Evolutionary conservation across 2,329 filamentous ascomycete genomes (phyloP).

Genomic region (Penicillium sp.): DNA sequence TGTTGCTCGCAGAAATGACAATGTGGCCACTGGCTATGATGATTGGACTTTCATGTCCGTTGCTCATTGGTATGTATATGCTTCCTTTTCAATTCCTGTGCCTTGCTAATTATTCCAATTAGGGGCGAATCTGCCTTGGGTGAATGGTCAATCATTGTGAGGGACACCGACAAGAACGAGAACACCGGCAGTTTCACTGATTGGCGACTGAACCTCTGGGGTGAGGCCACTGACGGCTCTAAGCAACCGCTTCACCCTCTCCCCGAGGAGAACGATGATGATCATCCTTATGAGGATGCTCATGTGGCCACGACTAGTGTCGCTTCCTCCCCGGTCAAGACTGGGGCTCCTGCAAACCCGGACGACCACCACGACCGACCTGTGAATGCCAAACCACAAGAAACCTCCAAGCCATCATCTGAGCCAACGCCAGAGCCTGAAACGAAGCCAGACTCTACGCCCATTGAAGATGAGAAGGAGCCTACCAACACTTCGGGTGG

Average conservation of each 20-base stretch:
- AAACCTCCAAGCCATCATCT: slow-evolving; percentile 21
- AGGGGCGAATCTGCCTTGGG: slow-evolving; percentile 88
- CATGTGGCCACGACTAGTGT: slow-evolving; percentile 66
- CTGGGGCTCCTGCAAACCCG: slow-evolving; percentile 50
- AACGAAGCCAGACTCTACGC: slow-evolving; percentile 2
- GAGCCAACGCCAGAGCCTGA: slow-evolving; percentile 18
- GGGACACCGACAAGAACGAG: slow-evolving; percentile 78
- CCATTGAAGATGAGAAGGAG: slow-evolving; percentile 26
- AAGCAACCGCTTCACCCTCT: slow-evolving; percentile 77
- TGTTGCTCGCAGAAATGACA: slow-evolving; percentile 70
- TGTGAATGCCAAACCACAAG: slow-evolving; percentile 60
- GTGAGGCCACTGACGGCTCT: slow-evolving; percentile 75
- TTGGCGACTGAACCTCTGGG: slow-evolving; percentile 94
- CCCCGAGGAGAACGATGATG: slow-evolving; percentile 80
- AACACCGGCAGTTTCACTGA: slow-evolving; percentile 78
- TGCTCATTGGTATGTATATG: slow-evolving; percentile 75
- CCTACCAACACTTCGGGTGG: slow-evolving; percentile 30
- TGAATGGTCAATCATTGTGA: slow-evolving; percentile 88
- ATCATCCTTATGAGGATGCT: slow-evolving; percentile 71
- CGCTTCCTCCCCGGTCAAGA: slow-evolving; percentile 48
- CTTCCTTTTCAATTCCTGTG: background rate
- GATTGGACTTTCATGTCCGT: slow-evolving; percentile 99
- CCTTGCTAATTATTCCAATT: slow-evolving; percentile 35
- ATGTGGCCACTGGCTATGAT: slow-evolving; percentile 68
- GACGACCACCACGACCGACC: slow-evolving; percentile 68